Percentiles rank a stretch among this genome's conserved stretches.
Evolutionary conservation across 2,329 filamentous ascomycete species (phyloP).

Genomic region (Ophiosphaerella korrae): DNA sequence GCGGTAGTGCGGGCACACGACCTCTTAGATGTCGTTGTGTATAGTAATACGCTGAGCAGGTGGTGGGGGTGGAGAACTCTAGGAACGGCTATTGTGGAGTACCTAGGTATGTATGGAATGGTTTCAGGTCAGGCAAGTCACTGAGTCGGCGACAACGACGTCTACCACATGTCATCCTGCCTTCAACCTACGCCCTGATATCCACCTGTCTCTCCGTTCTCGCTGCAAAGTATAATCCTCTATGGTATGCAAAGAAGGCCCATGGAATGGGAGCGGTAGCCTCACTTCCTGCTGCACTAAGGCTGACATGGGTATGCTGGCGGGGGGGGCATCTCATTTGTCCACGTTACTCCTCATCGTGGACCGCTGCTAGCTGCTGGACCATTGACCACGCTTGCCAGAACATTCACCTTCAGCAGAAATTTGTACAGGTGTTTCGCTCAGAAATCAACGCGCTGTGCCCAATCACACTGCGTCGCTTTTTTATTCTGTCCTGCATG

Average conservation of each 20-base stretch:
- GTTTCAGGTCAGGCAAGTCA: conserved; percentile 32
- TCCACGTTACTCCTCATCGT: conserved; percentile 38
- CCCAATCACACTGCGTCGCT: conserved; percentile 13
- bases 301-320: conserved; percentile 24
- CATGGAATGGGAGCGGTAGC: conserved; percentile 35
- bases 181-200: conserved; percentile 18
- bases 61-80: conserved; percentile 31
- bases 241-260: conserved; percentile 35
- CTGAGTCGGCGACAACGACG: conserved; percentile 20
- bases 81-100: conserved; percentile 15
- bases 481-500: conserved; percentile 14
- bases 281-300: conserved; percentile 36
- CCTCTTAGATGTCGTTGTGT: conserved; percentile 27
- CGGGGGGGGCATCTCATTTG: conserved; percentile 30
- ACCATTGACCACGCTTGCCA: conserved; percentile 19
- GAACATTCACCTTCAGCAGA: conserved; percentile 8
- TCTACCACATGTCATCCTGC: conserved; percentile 24
- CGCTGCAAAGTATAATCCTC: conserved; percentile 26
- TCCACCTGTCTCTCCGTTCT: conserved; percentile 22
- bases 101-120: conserved; percentile 5
- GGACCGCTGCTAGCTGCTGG: conserved; percentile 28
- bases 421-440: conserved; percentile 19
- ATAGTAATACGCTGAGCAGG: conserved; percentile 24
- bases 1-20: conserved; percentile 30
- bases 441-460: conserved; percentile 13